A percentile compares a stretch with the other conserved stretches of the same genome.
These are phyloP conservation scores for Trichoderma asperellum DNA, from an alignment of 2,329 filamentous ascomycete species.

Conservation along the genomic window DNA sequence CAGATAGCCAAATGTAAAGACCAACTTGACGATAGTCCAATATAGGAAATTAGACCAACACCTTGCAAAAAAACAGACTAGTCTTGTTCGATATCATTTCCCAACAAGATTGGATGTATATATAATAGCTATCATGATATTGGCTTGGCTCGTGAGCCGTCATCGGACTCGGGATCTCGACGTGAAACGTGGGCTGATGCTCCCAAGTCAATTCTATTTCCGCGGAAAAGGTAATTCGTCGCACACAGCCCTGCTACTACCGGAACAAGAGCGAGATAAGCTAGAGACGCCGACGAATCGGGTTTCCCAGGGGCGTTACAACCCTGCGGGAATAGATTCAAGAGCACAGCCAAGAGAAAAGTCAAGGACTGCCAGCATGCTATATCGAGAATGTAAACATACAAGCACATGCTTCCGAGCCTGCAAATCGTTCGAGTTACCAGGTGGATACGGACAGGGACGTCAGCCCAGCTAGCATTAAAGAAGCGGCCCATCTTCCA, in stretches of 20 bases:
- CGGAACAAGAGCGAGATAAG: not conserved
- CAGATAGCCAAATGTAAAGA: not conserved
- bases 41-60: too few species aligned
- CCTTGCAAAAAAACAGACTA: not conserved
- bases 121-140: not conserved
- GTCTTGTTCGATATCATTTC: not conserved
- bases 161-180: constrained; percentile 2
- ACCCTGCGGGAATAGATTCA: not conserved
- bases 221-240: constrained; percentile 2
- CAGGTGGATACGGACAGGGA: constrained; percentile 9
- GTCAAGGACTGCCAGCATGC: not conserved
- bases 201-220: not conserved
- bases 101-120: not conserved
- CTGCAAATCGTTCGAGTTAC: not conserved
- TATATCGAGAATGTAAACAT: not conserved
- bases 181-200: not conserved
- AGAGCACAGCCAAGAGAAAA: not conserved
- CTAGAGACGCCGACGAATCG: too few species aligned
- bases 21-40: not conserved
- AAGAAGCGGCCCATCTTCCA: not conserved
- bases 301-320: not conserved
- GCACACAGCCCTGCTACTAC: not conserved
- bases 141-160: not conserved
- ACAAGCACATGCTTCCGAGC: not conserved
- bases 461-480: not conserved